phyloP scores from a whole-genome alignment of 768 basidiomycete genomes.

The Aureoboletus auriporus region DNA sequence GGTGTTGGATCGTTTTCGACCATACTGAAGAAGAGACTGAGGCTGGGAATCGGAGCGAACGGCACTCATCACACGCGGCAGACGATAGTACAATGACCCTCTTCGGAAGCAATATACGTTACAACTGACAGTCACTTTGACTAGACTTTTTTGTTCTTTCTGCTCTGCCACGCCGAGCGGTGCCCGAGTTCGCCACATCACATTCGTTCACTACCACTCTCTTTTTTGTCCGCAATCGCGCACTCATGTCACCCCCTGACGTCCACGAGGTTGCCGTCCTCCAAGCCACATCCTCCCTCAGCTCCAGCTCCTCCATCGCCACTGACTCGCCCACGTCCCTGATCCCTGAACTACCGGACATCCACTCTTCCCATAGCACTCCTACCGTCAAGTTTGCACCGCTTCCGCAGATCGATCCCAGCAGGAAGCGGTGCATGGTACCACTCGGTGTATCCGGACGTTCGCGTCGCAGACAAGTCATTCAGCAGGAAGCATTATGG shows the following conservation, averaged over 20 bases:
- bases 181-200: slow-evolving; percentile 1
- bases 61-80: slow-evolving; percentile 44
- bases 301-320: slow-evolving; percentile 15
- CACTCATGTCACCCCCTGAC: slow-evolving; percentile 15
- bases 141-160: not conserved
- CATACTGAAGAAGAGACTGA: slow-evolving; percentile 39
- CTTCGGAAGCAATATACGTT: not conserved
- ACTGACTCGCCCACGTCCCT: slow-evolving; percentile 10
- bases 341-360: slow-evolving; percentile 10
- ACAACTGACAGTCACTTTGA: not conserved
- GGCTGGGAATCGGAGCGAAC: slow-evolving; percentile 62
- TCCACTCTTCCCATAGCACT: slow-evolving; percentile 10
- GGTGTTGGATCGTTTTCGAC: slow-evolving; percentile 71
- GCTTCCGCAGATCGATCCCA: slow-evolving; percentile 48
- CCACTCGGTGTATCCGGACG: slow-evolving; percentile 55
- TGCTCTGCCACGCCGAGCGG: slow-evolving; percentile 14
- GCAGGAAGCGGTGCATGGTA: slow-evolving; percentile 43
- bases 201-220: slow-evolving; percentile 22
- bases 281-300: slow-evolving; percentile 6
- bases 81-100: no score
- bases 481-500: slow-evolving; percentile 19
- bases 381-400: slow-evolving; percentile 56
- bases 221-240: not conserved
- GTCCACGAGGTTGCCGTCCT: slow-evolving; percentile 16
- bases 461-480: slow-evolving; percentile 21